phyloP scores from a whole-genome alignment of 805 yeast genomes.

The Candida jianshihensis region DNA sequence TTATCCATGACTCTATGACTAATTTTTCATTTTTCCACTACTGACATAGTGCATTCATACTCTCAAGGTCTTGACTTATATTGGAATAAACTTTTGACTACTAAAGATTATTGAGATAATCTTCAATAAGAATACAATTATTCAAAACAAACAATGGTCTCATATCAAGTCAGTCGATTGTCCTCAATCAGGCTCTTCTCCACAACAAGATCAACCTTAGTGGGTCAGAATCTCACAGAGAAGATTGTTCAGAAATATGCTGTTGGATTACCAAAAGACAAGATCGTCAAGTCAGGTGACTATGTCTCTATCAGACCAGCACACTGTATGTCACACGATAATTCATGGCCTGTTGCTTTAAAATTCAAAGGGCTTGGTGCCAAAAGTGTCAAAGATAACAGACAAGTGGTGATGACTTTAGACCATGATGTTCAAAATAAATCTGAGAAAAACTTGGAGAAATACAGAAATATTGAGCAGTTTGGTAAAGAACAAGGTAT shows the following conservation, averaged over 20 bases:
- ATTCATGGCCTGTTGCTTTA: constrained; percentile 98
- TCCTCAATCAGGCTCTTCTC: constrained; percentile 17
- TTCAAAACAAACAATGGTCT: not conserved
- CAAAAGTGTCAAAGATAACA: constrained; percentile 66
- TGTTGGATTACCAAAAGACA: constrained; percentile 72
- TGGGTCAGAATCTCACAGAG: constrained; percentile 81
- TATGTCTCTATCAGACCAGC: constrained; percentile 93
- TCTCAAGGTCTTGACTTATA: too few species aligned
- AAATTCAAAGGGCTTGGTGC: constrained; percentile 96
- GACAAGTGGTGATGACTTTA: constrained; percentile 91
- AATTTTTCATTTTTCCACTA: too few species aligned
- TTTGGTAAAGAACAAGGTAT: constrained; percentile 89
- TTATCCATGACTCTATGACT: too few species aligned
- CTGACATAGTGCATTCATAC: too few species aligned
- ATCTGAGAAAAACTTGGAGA: constrained; percentile 78
- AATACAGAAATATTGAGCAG: constrained; percentile 80
- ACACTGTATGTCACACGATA: constrained; percentile 98
- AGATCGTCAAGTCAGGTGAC: constrained; percentile 81
- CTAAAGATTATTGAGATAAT: too few species aligned
- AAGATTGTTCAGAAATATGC: constrained; percentile 93
- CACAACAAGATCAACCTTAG: constrained; percentile 7
- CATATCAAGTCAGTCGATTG: constrained; percentile 1
- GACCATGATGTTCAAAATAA: constrained; percentile 98
- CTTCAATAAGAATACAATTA: too few species aligned
- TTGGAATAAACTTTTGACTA: too few species aligned